Evolutionary conservation across 1,284 basidiomycete species (phyloP).

Genomic region (Baeospora myosura): DNA sequence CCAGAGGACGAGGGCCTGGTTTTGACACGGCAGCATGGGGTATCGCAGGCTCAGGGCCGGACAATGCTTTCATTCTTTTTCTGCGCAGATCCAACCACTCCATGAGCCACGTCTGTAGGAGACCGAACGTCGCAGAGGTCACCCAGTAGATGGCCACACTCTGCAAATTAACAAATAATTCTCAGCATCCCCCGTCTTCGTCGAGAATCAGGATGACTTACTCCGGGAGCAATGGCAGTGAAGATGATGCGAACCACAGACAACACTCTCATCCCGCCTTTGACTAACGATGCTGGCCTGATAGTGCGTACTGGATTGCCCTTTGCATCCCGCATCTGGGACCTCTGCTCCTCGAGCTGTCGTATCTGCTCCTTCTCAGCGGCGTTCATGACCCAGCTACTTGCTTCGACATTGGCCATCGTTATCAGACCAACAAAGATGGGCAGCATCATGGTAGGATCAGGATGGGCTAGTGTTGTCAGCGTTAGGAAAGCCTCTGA

Average conservation of each 20-base stretch:
- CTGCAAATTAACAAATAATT: conserved; percentile 30
- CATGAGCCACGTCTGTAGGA: conserved; percentile 73
- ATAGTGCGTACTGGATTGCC: conserved; percentile 44
- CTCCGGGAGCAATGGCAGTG: conserved; percentile 74
- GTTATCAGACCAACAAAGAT: conserved; percentile 67
- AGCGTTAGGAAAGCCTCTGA: conserved; percentile 70
- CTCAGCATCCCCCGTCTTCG: conserved; percentile 2
- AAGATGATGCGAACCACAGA: conserved; percentile 71
- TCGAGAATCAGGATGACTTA: conserved; percentile 28
- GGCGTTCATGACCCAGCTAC: conserved; percentile 55
- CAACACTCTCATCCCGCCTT: conserved; percentile 50
- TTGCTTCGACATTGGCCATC: conserved; percentile 72
- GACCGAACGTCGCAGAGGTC: conserved; percentile 73
- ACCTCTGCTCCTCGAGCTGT: conserved; percentile 36
- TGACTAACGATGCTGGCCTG: too few relatives aligned
- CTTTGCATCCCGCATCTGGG: conserved; percentile 11
- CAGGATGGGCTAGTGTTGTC: conserved; percentile 61
- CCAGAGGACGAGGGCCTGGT: too few relatives aligned
- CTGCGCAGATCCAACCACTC: conserved; percentile 35
- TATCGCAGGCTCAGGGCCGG: too few relatives aligned
- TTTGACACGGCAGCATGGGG: too few relatives aligned
- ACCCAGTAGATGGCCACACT: conserved; percentile 80
- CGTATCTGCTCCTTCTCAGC: conserved; percentile 41
- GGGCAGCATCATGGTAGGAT: conserved; percentile 64
- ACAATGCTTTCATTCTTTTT: background rate